Conservation (phyloP, 768 basidiomycete species). For the Dacryopinax spathularia region DNA sequence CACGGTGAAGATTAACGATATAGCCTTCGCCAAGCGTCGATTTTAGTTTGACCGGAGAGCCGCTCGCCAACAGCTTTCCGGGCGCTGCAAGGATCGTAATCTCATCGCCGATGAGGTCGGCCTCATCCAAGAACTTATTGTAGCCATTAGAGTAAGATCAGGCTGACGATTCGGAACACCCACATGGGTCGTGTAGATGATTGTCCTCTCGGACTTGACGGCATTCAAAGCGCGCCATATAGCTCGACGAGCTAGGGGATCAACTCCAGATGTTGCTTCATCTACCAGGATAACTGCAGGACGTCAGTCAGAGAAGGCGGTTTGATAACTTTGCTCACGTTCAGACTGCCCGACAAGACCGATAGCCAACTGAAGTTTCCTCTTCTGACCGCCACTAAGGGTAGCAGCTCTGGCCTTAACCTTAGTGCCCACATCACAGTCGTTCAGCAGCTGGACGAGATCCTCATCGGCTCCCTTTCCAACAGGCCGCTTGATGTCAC, state of each 20-base stretch:
- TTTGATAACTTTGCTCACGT: slow-evolving; percentile 35
- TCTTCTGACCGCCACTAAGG: slow-evolving; percentile 66
- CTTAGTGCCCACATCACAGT: slow-evolving; percentile 62
- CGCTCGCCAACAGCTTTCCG: slow-evolving; percentile 58
- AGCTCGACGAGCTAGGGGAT: slow-evolving; percentile 62
- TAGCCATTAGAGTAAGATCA: background rate
- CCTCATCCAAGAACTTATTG: slow-evolving; percentile 62
- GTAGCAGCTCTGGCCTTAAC: slow-evolving; percentile 50
- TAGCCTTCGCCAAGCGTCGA: slow-evolving; percentile 59
- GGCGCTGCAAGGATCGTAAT: slow-evolving; percentile 64
- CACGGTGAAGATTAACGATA: slow-evolving; percentile 34
- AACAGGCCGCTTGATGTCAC: slow-evolving; percentile 49
- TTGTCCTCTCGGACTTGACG: slow-evolving; percentile 48
- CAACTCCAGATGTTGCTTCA: slow-evolving; percentile 52
- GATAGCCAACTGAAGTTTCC: slow-evolving; percentile 71
- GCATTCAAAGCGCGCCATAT: slow-evolving; percentile 62
- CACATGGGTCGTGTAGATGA: slow-evolving; percentile 70
- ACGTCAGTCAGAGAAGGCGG: slow-evolving; percentile 8
- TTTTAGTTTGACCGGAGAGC: slow-evolving; percentile 62
- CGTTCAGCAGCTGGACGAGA: slow-evolving; percentile 45
- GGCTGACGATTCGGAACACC: slow-evolving; percentile 13
- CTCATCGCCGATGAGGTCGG: slow-evolving; percentile 60
- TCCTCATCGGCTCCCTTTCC: slow-evolving; percentile 36
- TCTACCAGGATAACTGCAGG: slow-evolving; percentile 7
- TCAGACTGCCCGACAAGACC: slow-evolving; percentile 63